These are phyloP conservation scores for Gracilaria domingensis DNA, from an alignment of 23 red algal species.

Conservation along the genomic window DNA sequence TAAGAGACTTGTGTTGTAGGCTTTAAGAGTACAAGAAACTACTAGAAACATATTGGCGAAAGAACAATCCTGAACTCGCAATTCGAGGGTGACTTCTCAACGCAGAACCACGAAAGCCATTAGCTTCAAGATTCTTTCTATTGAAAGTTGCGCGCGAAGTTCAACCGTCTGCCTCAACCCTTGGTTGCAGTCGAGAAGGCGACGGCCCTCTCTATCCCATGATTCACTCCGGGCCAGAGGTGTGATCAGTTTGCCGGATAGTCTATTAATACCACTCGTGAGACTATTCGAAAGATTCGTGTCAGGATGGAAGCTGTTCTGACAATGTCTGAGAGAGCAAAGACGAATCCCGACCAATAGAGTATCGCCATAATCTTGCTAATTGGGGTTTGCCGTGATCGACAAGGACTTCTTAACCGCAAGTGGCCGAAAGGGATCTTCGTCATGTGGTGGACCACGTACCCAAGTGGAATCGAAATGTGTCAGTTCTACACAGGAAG, in stretches of 20 bases:
- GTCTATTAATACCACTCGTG: conserved; percentile 39
- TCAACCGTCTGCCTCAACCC: too few relatives aligned
- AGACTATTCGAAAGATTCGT: conserved; percentile 3
- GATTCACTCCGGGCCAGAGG: not conserved
- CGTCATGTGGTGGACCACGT: not conserved
- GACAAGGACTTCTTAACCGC: not conserved
- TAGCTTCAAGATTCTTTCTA: too few relatives aligned
- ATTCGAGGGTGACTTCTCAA: too few relatives aligned
- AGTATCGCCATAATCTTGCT: not conserved
- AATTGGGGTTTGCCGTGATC: too few relatives aligned
- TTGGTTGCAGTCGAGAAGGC: not conserved
- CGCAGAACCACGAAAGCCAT: too few relatives aligned
- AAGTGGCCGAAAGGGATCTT: not conserved
- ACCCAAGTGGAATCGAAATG: not conserved
- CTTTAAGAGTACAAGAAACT: too few relatives aligned
- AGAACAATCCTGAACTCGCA: too few relatives aligned
- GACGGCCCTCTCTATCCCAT: not conserved
- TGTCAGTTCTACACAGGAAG: not conserved
- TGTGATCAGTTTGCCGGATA: conserved; percentile 17
- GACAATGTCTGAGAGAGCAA: not conserved
- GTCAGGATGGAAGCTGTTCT: conserved; percentile 19
- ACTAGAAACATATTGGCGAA: too few relatives aligned
- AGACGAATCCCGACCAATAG: conserved; percentile 6
- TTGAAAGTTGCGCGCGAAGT: too few relatives aligned
- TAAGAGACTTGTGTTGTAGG: too few relatives aligned